These are phyloP conservation scores for Kodamaea kakaduensis DNA, from an alignment of 805 yeast genomes.

Conservation along the genomic window DNA sequence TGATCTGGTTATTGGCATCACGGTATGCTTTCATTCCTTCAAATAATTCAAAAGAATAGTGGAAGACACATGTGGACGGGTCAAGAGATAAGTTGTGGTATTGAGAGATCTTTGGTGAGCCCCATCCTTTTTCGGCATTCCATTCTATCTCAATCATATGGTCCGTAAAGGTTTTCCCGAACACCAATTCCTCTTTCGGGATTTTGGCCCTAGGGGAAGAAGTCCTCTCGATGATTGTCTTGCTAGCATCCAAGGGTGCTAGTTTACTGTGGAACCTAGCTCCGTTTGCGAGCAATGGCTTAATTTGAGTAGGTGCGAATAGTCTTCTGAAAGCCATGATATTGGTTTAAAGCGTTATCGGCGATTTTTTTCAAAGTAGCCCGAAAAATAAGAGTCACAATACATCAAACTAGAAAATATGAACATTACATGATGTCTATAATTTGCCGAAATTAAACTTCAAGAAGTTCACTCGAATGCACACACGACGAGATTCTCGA, in stretches of 20 bases:
- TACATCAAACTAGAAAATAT: too few relatives aligned
- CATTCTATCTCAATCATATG: slow-evolving; percentile 90
- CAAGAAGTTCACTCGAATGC: neutral
- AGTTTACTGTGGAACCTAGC: slow-evolving; percentile 8
- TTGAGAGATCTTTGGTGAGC: slow-evolving; percentile 80
- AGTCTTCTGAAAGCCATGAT: slow-evolving; percentile 8
- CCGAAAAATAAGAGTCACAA: too few relatives aligned
- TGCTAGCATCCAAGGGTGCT: slow-evolving; percentile 37
- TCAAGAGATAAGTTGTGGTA: slow-evolving; percentile 73
- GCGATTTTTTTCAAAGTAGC: slow-evolving; percentile 2
- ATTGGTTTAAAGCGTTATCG: slow-evolving; percentile 7
- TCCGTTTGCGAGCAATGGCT: neutral
- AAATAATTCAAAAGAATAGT: slow-evolving; percentile 90
- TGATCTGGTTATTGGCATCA: slow-evolving; percentile 46
- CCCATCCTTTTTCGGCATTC: slow-evolving; percentile 80
- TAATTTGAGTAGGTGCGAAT: neutral
- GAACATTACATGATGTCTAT: neutral
- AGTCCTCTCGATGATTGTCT: slow-evolving; percentile 34
- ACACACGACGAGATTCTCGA: slow-evolving; percentile 32
- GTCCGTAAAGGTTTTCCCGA: slow-evolving; percentile 62
- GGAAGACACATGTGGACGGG: slow-evolving; percentile 89
- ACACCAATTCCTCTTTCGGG: slow-evolving; percentile 38
- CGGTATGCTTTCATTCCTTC: slow-evolving; percentile 95
- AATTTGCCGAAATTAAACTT: neutral
- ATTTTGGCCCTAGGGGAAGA: slow-evolving; percentile 32